These are phyloP conservation scores for Colletotrichum falcatum DNA, from an alignment of 2,329 filamentous ascomycete species.

Conservation along the genomic window DNA sequence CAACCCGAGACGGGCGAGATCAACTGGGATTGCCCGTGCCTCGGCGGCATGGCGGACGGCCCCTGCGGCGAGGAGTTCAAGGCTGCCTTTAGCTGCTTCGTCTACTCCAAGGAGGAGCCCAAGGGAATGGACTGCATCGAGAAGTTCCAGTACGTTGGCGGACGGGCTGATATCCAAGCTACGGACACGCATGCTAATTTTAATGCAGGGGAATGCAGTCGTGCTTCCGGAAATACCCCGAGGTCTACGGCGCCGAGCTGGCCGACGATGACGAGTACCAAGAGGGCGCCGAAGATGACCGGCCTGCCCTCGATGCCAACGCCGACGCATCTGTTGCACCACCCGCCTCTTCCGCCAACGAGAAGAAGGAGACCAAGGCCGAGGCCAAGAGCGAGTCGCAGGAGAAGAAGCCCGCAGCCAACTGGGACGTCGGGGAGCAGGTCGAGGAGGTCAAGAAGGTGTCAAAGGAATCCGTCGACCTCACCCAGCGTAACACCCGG, in stretches of 20 bases:
- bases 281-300: conserved; percentile 46
- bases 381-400: conserved; percentile 28
- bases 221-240: conserved; percentile 93
- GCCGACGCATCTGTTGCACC: conserved; percentile 31
- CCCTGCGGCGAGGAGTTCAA: conserved; percentile 97
- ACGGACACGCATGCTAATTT: conserved; percentile 46
- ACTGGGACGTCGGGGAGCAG: conserved; percentile 34
- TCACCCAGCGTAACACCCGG: conserved; percentile 43
- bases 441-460: conserved; percentile 34
- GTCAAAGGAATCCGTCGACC: conserved; percentile 31
- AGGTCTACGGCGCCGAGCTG: conserved; percentile 91
- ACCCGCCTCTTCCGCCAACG: conserved; percentile 15
- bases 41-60: conserved; percentile 96
- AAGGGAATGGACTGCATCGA: conserved; percentile 99
- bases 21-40: conserved; percentile 99
- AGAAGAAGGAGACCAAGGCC: conserved; percentile 25
- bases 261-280: conserved; percentile 74
- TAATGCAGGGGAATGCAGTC: conserved; percentile 88
- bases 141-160: conserved; percentile 85
- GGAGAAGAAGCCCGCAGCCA: conserved; percentile 36
- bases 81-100: conserved; percentile 97
- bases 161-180: background rate
- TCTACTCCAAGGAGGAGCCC: conserved; percentile 93
- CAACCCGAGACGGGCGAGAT: conserved; percentile 98
- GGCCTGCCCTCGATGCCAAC: conserved; percentile 47